These are phyloP conservation scores for Yarrowia keelungensis DNA, from an alignment of 805 yeast genomes.

Conservation along the genomic window DNA sequence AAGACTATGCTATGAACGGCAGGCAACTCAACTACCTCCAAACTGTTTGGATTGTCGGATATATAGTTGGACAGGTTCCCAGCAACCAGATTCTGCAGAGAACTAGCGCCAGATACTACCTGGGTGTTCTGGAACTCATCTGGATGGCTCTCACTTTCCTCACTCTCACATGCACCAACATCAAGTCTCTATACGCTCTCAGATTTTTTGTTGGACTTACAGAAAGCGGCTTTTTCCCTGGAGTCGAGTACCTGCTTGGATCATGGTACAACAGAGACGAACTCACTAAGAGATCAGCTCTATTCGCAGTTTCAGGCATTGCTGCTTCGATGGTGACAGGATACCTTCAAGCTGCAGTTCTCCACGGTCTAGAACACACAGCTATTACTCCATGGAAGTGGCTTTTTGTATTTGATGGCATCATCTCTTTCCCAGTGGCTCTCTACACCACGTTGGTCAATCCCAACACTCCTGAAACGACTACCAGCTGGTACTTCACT, in stretches of 20 bases:
- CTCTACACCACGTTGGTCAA: slow-evolving; percentile 14
- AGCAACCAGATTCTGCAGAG: slow-evolving; percentile 46
- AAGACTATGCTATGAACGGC: slow-evolving; percentile 53
- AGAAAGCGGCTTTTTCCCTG: slow-evolving; percentile 57
- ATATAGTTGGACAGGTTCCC: slow-evolving; percentile 45
- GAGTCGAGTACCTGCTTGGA: slow-evolving; percentile 49
- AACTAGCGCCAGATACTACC: slow-evolving; percentile 51
- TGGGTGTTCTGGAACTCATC: slow-evolving; percentile 49
- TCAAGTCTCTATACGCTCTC: slow-evolving; percentile 48
- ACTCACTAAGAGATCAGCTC: slow-evolving; percentile 9
- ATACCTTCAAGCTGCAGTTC: slow-evolving; percentile 4
- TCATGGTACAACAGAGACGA: slow-evolving; percentile 52
- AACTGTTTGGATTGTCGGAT: slow-evolving; percentile 42
- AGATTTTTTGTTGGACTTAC: slow-evolving; percentile 54
- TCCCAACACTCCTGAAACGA: slow-evolving; percentile 12
- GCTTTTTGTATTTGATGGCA: slow-evolving; percentile 23
- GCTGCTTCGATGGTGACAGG: slow-evolving; percentile 11
- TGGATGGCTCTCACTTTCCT: slow-evolving; percentile 51
- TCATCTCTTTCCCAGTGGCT: slow-evolving; percentile 4
- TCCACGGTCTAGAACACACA: slow-evolving; percentile 5
- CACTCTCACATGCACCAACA: slow-evolving; percentile 49
- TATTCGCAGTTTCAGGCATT: slow-evolving; percentile 4
- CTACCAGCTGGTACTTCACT: slow-evolving; percentile 20
- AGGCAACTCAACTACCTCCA: slow-evolving; percentile 57
- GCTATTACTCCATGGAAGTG: slow-evolving; percentile 1